Conservation (phyloP, 2,329 filamentous ascomycete species). For the Hymenoscyphus linearis region DNA sequence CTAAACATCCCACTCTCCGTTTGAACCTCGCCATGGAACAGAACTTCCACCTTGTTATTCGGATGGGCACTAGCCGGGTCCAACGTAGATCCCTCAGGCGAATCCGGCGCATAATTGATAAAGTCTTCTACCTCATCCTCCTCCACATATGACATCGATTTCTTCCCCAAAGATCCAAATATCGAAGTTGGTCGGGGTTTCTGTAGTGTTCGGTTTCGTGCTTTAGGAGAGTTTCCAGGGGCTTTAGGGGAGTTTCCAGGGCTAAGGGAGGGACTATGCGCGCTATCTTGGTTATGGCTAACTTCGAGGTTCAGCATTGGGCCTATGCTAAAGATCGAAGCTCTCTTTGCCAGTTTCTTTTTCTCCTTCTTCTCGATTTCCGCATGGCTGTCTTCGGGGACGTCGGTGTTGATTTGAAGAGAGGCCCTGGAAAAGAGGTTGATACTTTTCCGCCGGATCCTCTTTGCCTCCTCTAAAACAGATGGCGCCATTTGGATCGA, state of each 20-base stretch:
- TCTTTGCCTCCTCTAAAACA: conserved; percentile 17
- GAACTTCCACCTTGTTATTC: conserved; percentile 40
- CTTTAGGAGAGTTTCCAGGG: conserved; percentile 22
- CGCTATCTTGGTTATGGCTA: conserved; percentile 10
- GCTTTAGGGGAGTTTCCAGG: conserved; percentile 23
- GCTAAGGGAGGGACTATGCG: conserved; percentile 20
- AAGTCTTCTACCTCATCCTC: conserved; percentile 24
- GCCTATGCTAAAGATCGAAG: conserved; percentile 27
- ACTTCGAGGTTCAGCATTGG: conserved; percentile 18
- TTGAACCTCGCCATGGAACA: conserved; percentile 66
- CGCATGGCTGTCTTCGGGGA: conserved; percentile 6
- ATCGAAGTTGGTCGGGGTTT: conserved; percentile 30
- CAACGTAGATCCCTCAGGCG: conserved; percentile 16
- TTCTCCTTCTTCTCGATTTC: conserved; percentile 22
- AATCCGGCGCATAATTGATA: conserved; percentile 21
- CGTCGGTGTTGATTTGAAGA: conserved; percentile 25
- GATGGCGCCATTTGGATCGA: conserved; percentile 24
- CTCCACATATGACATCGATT: conserved; percentile 26
- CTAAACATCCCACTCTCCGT: conserved; percentile 65
- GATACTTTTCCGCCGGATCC: conserved; percentile 27
- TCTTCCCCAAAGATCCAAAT: conserved; percentile 32
- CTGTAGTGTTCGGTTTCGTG: conserved; percentile 27
- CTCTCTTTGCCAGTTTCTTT: conserved; percentile 27
- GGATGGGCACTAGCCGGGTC: conserved; percentile 12
- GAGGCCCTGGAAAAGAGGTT: conserved; percentile 26